These are phyloP conservation scores for Durusdinium trenchii DNA, from an alignment of 73 alveolate species.

Conservation along the genomic window DNA sequence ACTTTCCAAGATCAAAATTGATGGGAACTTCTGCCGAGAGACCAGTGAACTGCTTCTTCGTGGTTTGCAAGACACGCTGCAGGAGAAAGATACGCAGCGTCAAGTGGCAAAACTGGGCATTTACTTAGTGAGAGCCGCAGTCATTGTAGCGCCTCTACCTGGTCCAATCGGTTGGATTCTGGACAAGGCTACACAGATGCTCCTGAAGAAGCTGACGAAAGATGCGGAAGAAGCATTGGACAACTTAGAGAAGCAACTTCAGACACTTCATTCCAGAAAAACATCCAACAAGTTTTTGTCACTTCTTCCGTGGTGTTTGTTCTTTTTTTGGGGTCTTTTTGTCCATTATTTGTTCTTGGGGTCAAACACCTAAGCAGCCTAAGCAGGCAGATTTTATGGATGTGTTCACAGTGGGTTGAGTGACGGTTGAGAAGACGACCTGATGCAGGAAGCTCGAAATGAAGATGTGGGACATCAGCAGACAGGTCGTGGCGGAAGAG, in stretches of 20 bases:
- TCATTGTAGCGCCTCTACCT: background rate
- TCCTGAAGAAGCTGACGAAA: background rate
- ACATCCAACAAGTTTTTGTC: no score
- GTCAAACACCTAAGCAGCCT: background rate
- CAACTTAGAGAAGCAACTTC: background rate
- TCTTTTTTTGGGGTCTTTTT: background rate
- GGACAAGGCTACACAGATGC: background rate
- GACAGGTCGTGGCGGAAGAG: background rate
- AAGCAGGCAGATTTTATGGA: background rate
- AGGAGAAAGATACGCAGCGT: background rate
- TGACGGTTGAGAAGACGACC: no score
- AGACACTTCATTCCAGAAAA: background rate
- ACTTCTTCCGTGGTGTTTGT: no score
- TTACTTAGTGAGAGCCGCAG: background rate
- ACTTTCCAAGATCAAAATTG: background rate
- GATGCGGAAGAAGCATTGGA: background rate
- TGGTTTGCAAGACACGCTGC: background rate
- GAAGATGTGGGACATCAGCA: conserved; percentile 14
- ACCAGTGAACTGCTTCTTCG: background rate
- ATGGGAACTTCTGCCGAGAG: background rate
- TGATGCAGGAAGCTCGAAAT: background rate
- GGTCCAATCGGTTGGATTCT: background rate
- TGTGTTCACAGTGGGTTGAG: no score
- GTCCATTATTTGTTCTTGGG: background rate
- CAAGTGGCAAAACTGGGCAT: background rate